A percentile compares a stretch with the other conserved stretches of the same genome.
phyloP scores from a whole-genome alignment of 306 rosid genomes.

The Gynostemma pentaphyllum region DNA sequence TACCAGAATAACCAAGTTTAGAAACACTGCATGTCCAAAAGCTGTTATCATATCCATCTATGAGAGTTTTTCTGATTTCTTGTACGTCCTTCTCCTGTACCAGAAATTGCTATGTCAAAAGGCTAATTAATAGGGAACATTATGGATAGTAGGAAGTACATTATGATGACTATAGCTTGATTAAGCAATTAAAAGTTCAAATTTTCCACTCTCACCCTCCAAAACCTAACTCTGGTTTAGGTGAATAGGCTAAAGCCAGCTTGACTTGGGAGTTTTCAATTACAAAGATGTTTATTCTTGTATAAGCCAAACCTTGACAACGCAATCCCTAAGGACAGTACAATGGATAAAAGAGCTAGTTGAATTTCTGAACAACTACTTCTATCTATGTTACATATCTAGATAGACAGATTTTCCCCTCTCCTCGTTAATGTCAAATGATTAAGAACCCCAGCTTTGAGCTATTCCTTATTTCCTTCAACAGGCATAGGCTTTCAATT shows the following conservation, averaged over 20 bases:
- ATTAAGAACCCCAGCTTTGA: no score
- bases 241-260: neutral
- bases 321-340: no score
- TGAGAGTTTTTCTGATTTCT: constrained; percentile 32
- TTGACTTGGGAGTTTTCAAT: neutral
- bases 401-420: no score
- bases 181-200: neutral
- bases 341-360: no score
- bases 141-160: neutral
- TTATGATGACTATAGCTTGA: neutral
- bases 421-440: no score
- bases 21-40: constrained; percentile 89
- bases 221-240: neutral
- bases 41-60: constrained; percentile 74
- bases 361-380: no score
- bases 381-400: no score
- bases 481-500: no score
- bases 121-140: neutral
- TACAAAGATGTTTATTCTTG: neutral
- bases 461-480: no score
- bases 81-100: constrained; percentile 76
- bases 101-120: constrained; percentile 8
- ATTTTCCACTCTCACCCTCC: neutral
- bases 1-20: constrained; percentile 93
- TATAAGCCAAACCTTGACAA: no score